Evolutionary conservation across 495 filamentous ascomycete species (phyloP).

Genomic region (Penicillium coprophilum): DNA sequence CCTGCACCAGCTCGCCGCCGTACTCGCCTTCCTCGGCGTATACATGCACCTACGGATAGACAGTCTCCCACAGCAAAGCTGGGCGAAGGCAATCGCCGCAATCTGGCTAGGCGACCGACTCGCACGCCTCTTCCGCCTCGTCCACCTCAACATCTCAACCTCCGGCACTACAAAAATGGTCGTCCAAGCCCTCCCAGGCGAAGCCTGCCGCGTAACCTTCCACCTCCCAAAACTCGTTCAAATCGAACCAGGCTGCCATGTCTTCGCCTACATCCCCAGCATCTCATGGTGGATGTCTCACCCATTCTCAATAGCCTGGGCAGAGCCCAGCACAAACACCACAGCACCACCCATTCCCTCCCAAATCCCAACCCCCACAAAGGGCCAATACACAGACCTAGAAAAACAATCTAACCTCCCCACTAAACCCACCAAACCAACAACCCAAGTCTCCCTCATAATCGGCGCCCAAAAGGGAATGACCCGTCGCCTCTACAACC

Average conservation of each 20-base stretch:
- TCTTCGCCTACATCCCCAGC: slow-evolving; percentile 77
- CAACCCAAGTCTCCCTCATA: slow-evolving; percentile 69
- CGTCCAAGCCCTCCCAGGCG: slow-evolving; percentile 53
- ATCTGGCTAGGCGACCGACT: slow-evolving; percentile 68
- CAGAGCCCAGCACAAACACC: slow-evolving; percentile 36
- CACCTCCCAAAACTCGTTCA: slow-evolving; percentile 73
- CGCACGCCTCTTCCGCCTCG: slow-evolving; percentile 50
- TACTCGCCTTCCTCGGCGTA: slow-evolving; percentile 63
- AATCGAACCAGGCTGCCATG: slow-evolving; percentile 74
- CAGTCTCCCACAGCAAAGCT: slow-evolving; percentile 59
- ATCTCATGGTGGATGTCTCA: slow-evolving; percentile 70
- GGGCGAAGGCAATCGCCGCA: slow-evolving; percentile 57
- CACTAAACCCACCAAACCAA: slow-evolving; percentile 35
- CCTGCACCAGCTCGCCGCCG: slow-evolving; percentile 69
- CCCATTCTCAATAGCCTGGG: slow-evolving; percentile 60
- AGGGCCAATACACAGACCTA: slow-evolving; percentile 21
- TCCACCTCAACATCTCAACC: slow-evolving; percentile 60
- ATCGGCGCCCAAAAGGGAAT: slow-evolving; percentile 78
- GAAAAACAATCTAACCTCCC: slow-evolving; percentile 43
- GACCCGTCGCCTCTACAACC: slow-evolving; percentile 72
- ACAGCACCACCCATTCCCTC: neutral
- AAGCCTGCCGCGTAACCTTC: slow-evolving; percentile 63
- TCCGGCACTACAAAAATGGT: slow-evolving; percentile 42
- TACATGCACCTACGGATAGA: slow-evolving; percentile 68
- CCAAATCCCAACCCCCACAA: neutral